These are phyloP conservation scores for Eucalyptus cloeziana DNA, from an alignment of 345 rosid genomes.

Conservation along the genomic window DNA sequence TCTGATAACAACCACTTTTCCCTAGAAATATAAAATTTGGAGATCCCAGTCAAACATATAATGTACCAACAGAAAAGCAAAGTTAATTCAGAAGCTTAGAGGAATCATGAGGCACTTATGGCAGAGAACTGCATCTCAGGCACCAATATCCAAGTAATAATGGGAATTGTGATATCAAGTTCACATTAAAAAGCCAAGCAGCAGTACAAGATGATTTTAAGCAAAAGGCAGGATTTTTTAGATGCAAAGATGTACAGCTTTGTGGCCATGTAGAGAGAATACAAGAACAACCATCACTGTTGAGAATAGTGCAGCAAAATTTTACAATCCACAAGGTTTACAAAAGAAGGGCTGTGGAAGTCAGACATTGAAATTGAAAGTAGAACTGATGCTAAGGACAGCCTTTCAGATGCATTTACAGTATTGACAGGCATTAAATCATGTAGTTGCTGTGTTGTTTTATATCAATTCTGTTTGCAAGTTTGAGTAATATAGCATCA, in stretches of 20 bases:
- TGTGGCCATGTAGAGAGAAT: background rate
- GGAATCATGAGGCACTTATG: background rate
- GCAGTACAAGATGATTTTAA: background rate
- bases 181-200: background rate
- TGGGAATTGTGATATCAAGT: background rate
- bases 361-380: background rate
- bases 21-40: constrained; percentile 34
- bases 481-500: background rate
- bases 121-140: background rate
- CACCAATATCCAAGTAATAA: background rate
- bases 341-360: background rate
- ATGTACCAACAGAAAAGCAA: background rate
- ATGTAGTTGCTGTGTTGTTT: background rate
- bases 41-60: background rate
- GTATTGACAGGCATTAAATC: background rate
- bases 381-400: background rate
- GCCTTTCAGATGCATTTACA: background rate
- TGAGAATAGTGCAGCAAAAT: background rate
- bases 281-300: background rate
- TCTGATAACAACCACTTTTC: constrained; percentile 84
- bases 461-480: background rate
- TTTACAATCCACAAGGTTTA: background rate
- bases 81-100: background rate
- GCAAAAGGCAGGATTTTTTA: background rate
- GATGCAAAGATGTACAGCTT: background rate